Conservation (phyloP, 164 flowering plant genomes). For the Brasenia schreberi region DNA sequence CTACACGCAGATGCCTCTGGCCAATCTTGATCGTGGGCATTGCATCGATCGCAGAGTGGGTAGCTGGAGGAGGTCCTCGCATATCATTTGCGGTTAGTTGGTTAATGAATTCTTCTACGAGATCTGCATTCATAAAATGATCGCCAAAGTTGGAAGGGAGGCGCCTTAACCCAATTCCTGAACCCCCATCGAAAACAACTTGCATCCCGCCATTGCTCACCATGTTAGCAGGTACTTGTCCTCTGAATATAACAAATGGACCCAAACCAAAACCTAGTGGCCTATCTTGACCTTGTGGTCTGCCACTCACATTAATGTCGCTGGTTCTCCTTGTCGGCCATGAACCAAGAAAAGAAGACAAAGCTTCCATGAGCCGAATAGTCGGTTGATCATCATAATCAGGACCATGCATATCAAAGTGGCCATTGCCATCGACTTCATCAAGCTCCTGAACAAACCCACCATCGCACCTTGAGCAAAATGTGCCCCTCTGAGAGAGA, state of each 20-base stretch:
- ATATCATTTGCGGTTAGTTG: conserved; percentile 40
- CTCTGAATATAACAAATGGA: conserved; percentile 63
- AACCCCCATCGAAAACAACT: conserved; percentile 48
- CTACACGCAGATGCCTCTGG: conserved; percentile 57
- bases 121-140: conserved; percentile 72
- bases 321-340: conserved; percentile 28
- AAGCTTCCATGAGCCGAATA: conserved; percentile 50
- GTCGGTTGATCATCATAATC: conserved; percentile 30
- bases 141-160: conserved; percentile 42
- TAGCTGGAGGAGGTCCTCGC: conserved; percentile 70
- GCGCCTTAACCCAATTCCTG: conserved; percentile 45
- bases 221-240: conserved; percentile 59
- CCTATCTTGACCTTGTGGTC: conserved; percentile 22
- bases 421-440: conserved; percentile 27
- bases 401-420: conserved; percentile 32
- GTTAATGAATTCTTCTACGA: conserved; percentile 61
- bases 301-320: conserved; percentile 31
- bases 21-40: conserved; percentile 69
- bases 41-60: conserved; percentile 58
- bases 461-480: conserved; percentile 46
- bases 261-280: conserved; percentile 25
- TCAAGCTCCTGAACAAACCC: conserved; percentile 70
- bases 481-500: conserved; percentile 30
- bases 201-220: conserved; percentile 50
- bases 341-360: conserved; percentile 64